A percentile compares a stretch with the other conserved stretches of the same genome.
Conservation (phyloP, 345 rosid species). For the Rhodamnia argentea region DNA sequence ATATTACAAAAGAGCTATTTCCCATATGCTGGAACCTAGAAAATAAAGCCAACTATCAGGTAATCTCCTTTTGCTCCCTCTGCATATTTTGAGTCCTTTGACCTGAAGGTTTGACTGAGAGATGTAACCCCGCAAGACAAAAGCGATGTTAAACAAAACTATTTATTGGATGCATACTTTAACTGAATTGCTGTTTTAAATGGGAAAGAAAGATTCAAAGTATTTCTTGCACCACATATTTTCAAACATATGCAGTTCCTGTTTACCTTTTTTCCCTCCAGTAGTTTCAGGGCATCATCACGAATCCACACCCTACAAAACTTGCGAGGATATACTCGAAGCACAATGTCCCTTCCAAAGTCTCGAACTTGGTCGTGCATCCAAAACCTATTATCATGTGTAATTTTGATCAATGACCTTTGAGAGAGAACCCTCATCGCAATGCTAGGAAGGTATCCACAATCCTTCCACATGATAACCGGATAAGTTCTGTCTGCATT, state of each 20-base stretch:
- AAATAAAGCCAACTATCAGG: not conserved
- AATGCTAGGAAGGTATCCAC: not conserved
- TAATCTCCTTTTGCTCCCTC: not conserved
- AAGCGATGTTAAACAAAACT: not conserved
- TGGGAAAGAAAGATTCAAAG: not conserved
- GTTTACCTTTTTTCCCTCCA: not conserved
- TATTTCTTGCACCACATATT: not conserved
- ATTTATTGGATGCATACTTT: not conserved
- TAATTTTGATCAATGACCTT: not conserved
- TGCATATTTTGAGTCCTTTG: not conserved
- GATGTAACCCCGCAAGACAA: not conserved
- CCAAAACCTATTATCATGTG: not conserved
- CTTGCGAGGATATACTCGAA: not conserved
- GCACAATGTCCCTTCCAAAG: not conserved
- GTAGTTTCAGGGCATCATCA: not conserved
- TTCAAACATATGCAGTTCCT: not conserved
- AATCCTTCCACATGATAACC: not conserved
- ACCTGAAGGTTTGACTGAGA: not conserved
- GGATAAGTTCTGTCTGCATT: not conserved
- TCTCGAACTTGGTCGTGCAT: constrained; percentile 1
- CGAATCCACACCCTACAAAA: not conserved
- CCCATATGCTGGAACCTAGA: not conserved
- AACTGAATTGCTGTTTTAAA: not conserved
- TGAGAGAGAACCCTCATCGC: not conserved
- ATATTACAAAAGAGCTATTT: not conserved